Evolutionary conservation across 768 basidiomycete genomes (phyloP), one percentile per base, ranked within the genome.

Genomic region (Calocybe indica): DNA sequence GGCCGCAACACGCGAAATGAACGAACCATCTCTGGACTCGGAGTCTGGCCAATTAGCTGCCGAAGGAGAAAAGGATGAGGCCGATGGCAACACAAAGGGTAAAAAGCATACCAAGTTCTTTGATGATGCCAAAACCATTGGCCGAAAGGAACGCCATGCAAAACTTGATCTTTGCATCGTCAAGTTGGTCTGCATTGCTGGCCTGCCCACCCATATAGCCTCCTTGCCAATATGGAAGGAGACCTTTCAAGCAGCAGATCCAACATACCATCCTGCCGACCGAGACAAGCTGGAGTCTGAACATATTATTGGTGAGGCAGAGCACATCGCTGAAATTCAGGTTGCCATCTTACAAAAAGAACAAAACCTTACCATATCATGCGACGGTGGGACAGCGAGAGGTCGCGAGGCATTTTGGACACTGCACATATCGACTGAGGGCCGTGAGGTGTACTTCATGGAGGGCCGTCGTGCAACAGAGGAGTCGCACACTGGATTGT

Each of bases 321-420:
- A 52, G 40, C 40, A 40, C 6, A 46, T 57, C 4, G 45, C 35
- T 1, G 11, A 51, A 38, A 30, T 41, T n/a, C 50, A 52, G 36
- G 15, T 44, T 12, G 42, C 37, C 10, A 40, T 46, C 35, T 47
- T 59, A 32, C 28, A 47, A 38, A 50, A 52, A 5, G 41, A 55
- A 34, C 39, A 52, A 6, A 56, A 60, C 47, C 46, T 60, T 6
- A 57, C 57, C 1, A 40, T 60, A 6, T 58, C 55, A 3, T 55
- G 51, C 45, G 64, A 69, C 50, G 62, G 62, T 29, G 64, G 63
- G 6, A 62, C 62, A n/a, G 59, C 55, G 6, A 55, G 48, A 29
- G 55, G 52, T 4, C 53, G 44, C 5, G 56, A 65, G 14, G 53
- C 60, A 5, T 58, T 62, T 34, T 65, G 63, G 50, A 63, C 63